phyloP scores from a whole-genome alignment of 768 basidiomycete species.

The Hericium rajendrae region DNA sequence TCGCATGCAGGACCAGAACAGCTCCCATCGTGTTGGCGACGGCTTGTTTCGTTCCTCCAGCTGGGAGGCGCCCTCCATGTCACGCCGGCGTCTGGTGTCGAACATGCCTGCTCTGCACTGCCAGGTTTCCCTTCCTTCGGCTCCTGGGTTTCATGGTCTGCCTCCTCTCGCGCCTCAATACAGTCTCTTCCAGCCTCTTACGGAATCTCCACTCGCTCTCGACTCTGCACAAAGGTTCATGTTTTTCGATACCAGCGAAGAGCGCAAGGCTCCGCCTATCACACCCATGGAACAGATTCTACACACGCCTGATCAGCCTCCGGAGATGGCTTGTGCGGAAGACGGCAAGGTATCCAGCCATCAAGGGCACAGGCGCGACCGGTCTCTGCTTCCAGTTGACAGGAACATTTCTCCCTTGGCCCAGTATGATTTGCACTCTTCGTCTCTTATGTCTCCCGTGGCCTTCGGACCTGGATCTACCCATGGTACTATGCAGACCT shows the following conservation, averaged over 20 bases:
- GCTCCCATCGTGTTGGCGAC: constrained; percentile 12
- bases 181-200: neutral
- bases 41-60: neutral
- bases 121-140: constrained; percentile 16
- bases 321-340: constrained; percentile 15
- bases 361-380: constrained; percentile 1
- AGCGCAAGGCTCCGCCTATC: constrained; percentile 7
- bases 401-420: constrained; percentile 3
- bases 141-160: constrained; percentile 6
- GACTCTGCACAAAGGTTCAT: neutral
- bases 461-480: neutral
- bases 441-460: neutral
- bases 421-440: neutral
- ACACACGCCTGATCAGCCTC: constrained; percentile 20
- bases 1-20: too few relatives aligned
- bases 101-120: constrained; percentile 19
- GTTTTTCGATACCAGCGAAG: neutral
- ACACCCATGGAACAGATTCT: constrained; percentile 22
- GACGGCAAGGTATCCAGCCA: neutral
- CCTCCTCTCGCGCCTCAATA: constrained; percentile 12
- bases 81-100: constrained; percentile 23
- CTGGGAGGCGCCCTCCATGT: constrained; percentile 17
- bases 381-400: neutral
- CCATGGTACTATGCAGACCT: neutral
- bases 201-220: neutral